Percentiles rank a stretch among this genome's conserved stretches.
These are phyloP conservation scores for Scorias spongiosa DNA, from an alignment of 2,329 filamentous ascomycete genomes.

Conservation along the genomic window DNA sequence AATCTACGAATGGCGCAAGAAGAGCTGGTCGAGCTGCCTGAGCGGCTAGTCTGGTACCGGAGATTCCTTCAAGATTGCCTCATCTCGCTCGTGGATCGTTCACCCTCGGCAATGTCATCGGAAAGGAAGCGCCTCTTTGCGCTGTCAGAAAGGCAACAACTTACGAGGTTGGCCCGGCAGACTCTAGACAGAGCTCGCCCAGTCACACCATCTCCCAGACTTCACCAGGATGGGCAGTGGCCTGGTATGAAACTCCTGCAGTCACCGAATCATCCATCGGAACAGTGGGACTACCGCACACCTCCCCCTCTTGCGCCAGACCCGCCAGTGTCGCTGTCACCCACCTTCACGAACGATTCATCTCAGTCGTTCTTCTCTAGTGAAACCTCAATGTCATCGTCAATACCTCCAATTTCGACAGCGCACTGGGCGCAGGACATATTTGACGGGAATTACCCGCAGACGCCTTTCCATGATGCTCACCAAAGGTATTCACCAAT, in stretches of 20 bases:
- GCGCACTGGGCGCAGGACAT: conserved; percentile 30
- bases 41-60: conserved; percentile 36
- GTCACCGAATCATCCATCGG: neutral
- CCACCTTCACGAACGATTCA: conserved; percentile 28
- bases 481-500: conserved; percentile 4
- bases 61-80: conserved; percentile 29
- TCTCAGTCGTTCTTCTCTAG: conserved; percentile 24
- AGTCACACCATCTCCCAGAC: neutral
- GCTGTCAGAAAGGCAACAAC: neutral
- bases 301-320: conserved; percentile 21
- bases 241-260: conserved; percentile 12
- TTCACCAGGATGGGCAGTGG: neutral
- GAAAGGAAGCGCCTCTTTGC: neutral
- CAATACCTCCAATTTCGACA: conserved; percentile 6
- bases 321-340: conserved; percentile 22
- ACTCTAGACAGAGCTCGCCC: neutral
- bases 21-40: conserved; percentile 29
- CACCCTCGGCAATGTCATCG: neutral
- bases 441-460: conserved; percentile 27
- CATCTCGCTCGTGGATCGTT: neutral
- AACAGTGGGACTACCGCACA: neutral
- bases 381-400: conserved; percentile 14
- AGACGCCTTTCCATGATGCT: conserved; percentile 21
- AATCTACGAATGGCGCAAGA: conserved; percentile 31
- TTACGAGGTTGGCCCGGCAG: neutral